Evolutionary conservation across 495 filamentous ascomycete genomes (phyloP).

Genomic region (Halenospora varia): DNA sequence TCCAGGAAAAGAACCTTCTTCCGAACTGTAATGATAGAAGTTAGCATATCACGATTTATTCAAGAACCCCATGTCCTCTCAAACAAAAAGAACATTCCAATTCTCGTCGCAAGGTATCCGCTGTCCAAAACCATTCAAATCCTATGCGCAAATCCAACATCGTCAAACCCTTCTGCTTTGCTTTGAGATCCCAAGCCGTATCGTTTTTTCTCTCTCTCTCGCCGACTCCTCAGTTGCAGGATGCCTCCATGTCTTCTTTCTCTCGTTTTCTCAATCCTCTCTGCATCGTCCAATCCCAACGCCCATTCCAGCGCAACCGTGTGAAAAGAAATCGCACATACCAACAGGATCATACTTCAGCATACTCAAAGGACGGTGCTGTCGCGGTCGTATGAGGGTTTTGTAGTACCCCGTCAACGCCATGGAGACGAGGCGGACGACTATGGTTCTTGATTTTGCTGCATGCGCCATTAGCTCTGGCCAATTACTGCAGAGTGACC

Average conservation of each 20-base stretch:
- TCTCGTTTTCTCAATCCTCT: not conserved
- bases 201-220: too few relatives aligned
- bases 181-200: too few relatives aligned
- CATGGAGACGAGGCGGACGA: constrained; percentile 96
- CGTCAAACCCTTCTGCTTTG: too few relatives aligned
- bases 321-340: constrained; percentile 42
- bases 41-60: constrained; percentile 14
- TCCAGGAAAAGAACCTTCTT: constrained; percentile 93
- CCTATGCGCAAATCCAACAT: too few relatives aligned
- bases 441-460: constrained; percentile 86
- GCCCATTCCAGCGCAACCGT: not conserved
- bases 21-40: constrained; percentile 45
- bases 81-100: not conserved
- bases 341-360: constrained; percentile 98
- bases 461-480: not conserved
- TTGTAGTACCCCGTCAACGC: constrained; percentile 97
- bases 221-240: too few relatives aligned
- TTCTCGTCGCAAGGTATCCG: not conserved
- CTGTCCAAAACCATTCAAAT: too few relatives aligned
- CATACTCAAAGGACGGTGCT: constrained; percentile 84
- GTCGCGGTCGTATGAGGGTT: constrained; percentile 78
- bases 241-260: too few relatives aligned
- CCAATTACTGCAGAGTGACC: too few relatives aligned
- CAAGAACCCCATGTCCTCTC: not conserved
- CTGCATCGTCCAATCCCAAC: not conserved